These are phyloP conservation scores for Phaffomyces opuntiae DNA, from an alignment of 805 yeast genomes.

Conservation along the genomic window DNA sequence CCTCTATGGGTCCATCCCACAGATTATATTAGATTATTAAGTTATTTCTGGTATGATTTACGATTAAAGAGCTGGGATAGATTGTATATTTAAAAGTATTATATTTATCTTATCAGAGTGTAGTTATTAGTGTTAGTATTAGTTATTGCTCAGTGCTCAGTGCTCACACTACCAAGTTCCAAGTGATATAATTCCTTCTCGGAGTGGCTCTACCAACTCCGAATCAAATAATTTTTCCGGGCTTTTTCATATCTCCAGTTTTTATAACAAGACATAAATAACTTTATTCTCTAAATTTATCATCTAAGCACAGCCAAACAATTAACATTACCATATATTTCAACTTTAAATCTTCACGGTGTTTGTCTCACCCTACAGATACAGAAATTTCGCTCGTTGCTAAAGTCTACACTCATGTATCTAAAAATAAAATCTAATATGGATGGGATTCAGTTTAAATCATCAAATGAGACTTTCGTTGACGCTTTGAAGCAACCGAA, in stretches of 20 bases:
- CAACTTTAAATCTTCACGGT: neutral
- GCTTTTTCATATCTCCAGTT: neutral
- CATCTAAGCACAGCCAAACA: no score
- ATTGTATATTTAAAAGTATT: neutral
- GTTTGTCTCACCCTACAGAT: neutral
- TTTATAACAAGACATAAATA: neutral
- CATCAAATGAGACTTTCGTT: constrained; percentile 3
- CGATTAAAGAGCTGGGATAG: neutral
- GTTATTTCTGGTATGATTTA: neutral
- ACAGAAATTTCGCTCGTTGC: neutral
- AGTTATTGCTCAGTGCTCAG: no score
- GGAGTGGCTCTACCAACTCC: no score
- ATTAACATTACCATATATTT: no score
- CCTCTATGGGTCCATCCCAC: constrained; percentile 99
- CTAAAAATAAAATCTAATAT: neutral
- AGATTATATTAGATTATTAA: constrained; percentile 79
- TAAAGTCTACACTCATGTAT: neutral
- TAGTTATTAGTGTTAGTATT: no score
- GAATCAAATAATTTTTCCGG: neutral
- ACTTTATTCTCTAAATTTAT: no score
- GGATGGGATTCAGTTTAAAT: constrained; percentile 6
- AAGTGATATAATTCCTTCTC: no score
- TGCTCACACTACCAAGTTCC: no score
- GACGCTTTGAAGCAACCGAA: neutral
- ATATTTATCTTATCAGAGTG: neutral